Evolutionary conservation across 495 filamentous ascomycete species (phyloP), one percentile per base, ranked within the genome.

Genomic region (Rostrohypoxylon terebratum): DNA sequence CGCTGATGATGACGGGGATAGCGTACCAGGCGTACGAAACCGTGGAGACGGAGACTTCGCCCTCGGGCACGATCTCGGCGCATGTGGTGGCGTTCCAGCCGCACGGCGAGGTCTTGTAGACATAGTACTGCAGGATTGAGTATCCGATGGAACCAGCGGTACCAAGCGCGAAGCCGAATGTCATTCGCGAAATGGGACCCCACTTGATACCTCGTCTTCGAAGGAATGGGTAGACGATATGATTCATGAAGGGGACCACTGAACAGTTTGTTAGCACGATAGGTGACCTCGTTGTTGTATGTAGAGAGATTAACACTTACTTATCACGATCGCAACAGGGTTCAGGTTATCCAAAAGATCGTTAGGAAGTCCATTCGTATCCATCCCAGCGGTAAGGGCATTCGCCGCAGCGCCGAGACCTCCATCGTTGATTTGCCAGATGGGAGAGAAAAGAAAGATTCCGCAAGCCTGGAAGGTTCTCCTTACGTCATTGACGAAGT

Each of bases 261-360:
- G 14, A 8, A 66, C 14, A 20, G 16, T n/a, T 61, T 20, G 47
- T 77, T 66, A 80, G 64, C 38, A 25, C 36, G 44, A 44, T 28
- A 44, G 38, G 18, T 4, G 14, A 31, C 2, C 14, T 28, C 2
- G 14, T 21, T 33, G 1, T 28, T 18, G n/a, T n/a, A 20, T 28
- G 8, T 14, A 45, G 3, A 1, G 3, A 8, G 1, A 20, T 18
- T 16, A 10, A 11, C 40, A 7, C 78, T 64, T 73, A 77, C 78
- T 64, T 65, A 94, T 79, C 77, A 94, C 89, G 72, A 94, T 89
- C 36, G 88, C 84, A 64, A 94, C 86, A 1, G 91, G 86, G 77
- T 93, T 90, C 69, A 93, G 84, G 81, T 91, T 93, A 70, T 87
- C 85, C 82, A 92, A 87, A 58, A 92, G 79, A 79, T 93, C 91